These are phyloP conservation scores for Hirschfeldia incana DNA, from an alignment of 345 rosid species.

Conservation along the genomic window DNA sequence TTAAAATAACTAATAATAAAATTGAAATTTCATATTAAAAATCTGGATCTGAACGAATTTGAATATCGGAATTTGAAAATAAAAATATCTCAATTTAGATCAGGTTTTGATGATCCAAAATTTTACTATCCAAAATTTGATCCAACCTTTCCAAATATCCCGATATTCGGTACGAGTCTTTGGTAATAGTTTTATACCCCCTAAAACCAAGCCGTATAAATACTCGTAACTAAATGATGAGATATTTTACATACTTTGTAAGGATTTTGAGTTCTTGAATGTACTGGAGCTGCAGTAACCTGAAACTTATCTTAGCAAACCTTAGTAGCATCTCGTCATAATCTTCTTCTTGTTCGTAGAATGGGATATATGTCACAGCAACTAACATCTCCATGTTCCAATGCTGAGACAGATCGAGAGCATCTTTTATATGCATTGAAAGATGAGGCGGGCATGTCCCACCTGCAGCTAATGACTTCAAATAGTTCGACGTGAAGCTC, in stretches of 20 bases:
- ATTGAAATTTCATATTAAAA: no score
- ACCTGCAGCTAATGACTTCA: neutral
- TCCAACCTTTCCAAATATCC: no score
- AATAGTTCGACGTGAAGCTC: neutral
- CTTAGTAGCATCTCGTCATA: conserved; percentile 1
- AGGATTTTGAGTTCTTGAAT: neutral
- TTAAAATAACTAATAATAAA: no score
- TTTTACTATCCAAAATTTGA: no score
- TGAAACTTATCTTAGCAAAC: neutral
- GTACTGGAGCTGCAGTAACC: neutral
- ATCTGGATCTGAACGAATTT: no score
- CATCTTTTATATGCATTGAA: neutral
- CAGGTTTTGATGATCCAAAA: no score
- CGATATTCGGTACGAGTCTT: no score
- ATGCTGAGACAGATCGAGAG: neutral
- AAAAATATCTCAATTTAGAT: no score
- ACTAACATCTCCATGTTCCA: neutral
- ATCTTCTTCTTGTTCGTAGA: neutral
- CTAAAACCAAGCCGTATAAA: neutral
- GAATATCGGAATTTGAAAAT: no score
- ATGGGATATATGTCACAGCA: neutral
- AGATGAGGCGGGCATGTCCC: neutral
- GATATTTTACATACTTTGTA: neutral
- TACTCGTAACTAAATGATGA: neutral
- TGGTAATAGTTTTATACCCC: no score